A percentile compares a stretch with the other conserved stretches of the same genome.
phyloP scores from a whole-genome alignment of 441 rosid genomes.

The California macrophylla region DNA sequence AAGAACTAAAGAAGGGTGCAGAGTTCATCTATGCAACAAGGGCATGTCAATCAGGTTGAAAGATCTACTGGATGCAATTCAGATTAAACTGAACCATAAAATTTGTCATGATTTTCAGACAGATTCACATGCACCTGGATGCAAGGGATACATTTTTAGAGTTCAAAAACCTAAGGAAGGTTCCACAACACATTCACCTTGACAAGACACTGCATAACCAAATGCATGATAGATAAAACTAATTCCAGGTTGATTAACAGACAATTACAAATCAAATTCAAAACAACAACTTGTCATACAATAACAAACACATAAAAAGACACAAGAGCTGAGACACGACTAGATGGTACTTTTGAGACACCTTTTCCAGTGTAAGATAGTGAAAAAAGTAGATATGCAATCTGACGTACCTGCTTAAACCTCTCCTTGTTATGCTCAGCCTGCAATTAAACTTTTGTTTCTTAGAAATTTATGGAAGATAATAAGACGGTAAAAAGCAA shows the following conservation, averaged over 20 bases:
- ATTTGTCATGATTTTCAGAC: background rate
- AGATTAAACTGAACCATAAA: background rate
- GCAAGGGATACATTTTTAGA: background rate
- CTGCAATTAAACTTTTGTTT: slow-evolving; percentile 25
- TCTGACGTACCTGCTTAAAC: slow-evolving; percentile 34
- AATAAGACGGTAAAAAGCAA: background rate
- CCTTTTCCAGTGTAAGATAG: background rate
- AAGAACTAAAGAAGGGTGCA: background rate
- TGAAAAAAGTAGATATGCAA: background rate
- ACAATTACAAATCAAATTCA: background rate
- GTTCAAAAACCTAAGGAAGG: background rate
- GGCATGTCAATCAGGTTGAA: background rate
- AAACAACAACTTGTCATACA: background rate
- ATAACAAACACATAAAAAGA: background rate
- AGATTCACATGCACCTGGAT: background rate
- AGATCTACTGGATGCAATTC: background rate
- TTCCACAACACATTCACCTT: background rate
- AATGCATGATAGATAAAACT: background rate
- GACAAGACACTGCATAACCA: background rate
- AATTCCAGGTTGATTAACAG: background rate
- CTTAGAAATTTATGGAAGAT: slow-evolving; percentile 6
- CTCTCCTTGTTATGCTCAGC: slow-evolving; percentile 34
- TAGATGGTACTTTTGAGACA: background rate
- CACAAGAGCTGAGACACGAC: background rate
- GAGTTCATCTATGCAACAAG: background rate